phyloP scores from a whole-genome alignment of 163 green algal species.

The Volvox carteri region DNA sequence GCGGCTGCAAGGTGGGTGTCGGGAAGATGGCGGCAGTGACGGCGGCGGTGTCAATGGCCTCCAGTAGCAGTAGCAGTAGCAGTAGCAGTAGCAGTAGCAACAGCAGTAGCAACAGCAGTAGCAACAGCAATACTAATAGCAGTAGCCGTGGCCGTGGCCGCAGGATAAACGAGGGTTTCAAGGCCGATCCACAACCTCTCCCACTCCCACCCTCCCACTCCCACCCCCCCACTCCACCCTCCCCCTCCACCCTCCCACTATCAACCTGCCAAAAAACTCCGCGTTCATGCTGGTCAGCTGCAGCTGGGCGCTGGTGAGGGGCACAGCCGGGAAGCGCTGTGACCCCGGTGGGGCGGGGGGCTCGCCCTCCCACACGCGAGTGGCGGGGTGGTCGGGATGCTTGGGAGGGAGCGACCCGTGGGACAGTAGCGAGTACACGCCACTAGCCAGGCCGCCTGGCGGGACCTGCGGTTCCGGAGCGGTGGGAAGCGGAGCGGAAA shows the following conservation, averaged over 20 bases:
- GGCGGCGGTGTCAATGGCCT: too few relatives aligned
- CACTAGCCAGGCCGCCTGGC: conserved; percentile 47
- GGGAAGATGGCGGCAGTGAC: too few relatives aligned
- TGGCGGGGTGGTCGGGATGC: conserved; percentile 49
- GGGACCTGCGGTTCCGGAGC: not conserved
- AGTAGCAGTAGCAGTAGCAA: too few relatives aligned
- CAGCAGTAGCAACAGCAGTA: too few relatives aligned
- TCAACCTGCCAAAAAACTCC: conserved; percentile 55
- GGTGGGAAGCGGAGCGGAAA: too few relatives aligned
- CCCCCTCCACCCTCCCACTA: not conserved
- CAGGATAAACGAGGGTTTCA: too few relatives aligned
- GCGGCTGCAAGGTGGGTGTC: too few relatives aligned
- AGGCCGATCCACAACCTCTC: too few relatives aligned
- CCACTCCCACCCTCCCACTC: not conserved
- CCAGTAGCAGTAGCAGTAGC: too few relatives aligned
- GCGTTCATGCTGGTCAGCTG: conserved; percentile 43
- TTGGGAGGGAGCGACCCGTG: conserved; percentile 53
- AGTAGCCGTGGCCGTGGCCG: too few relatives aligned
- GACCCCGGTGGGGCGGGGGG: not conserved
- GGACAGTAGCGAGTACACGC: conserved; percentile 70
- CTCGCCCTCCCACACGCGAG: conserved; percentile 6
- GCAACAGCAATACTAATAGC: too few relatives aligned
- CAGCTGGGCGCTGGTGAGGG: conserved; percentile 28
- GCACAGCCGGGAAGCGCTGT: not conserved
- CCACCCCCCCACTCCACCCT: not conserved